Base-by-base conservation (phyloP, 73 alveolate genomes). In the Blepharisma stoltei region DNA sequence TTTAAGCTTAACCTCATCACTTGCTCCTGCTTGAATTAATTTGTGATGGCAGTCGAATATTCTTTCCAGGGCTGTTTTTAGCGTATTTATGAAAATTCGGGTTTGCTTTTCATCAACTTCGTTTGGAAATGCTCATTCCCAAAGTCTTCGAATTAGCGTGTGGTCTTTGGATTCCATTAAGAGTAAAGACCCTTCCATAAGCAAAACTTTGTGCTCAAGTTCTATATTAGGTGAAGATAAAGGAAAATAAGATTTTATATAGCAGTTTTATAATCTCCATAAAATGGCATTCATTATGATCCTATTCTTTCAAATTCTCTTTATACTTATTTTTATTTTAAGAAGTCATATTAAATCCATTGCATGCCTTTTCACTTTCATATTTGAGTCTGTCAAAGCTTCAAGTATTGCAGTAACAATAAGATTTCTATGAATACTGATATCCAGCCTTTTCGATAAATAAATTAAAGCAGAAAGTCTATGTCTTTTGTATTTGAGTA, bases 41-140 rank as follows among this genome's bases (percentile, higher is more conserved):
- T 20, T 8, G 45, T 60, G 73, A 60, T n/a, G 14, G 2, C 23
- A n/a, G 4, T 14, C 23, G 45, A 60, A 60, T 14, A 60, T 60
- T 9, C 11, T 18, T 18, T n/a, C 11, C 2, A 60, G 37, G 5
- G 73, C 38, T 60, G 14, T 38, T n/a, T 25, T 20, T 14, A 25
- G 18, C 2, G 23, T 5, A 20, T 60, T 25, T 60, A n/a, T 1
- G 48, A 60, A n/a, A 14, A 60, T 20, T 20, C 18, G n/a, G 11
- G 18, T 60, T 25, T 60, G 73, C 2, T 11, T 25, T 25, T 60
- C 46, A 9, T 14, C 11, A 25, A 60, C 38, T 60, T 60, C 73
- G 14, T 60, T 38, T 18, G 73, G 73, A 25, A 18, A 60, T 14
- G 73, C 73, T 38, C 73, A 60, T 25, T 60, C 73, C 73, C 73